A percentile compares a stretch with the other conserved stretches of the same genome.
phyloP scores from a whole-genome alignment of 192 early-diverging fungal species.

The Coemansia sp. region DNA sequence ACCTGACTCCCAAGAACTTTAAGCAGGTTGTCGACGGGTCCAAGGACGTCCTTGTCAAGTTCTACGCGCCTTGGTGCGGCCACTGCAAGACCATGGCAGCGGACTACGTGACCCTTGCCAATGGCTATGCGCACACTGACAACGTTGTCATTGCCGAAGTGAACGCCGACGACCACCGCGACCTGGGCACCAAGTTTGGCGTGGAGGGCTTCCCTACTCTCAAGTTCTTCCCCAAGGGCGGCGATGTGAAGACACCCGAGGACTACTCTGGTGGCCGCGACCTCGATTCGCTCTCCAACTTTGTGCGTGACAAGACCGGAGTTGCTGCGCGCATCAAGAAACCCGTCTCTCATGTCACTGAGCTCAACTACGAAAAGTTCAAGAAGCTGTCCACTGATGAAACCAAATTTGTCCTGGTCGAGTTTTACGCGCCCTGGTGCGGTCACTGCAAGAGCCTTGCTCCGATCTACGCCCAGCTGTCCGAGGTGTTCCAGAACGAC shows the following conservation, averaged over 20 bases:
- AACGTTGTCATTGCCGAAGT: conserved; percentile 90
- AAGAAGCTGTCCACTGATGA: conserved; percentile 73
- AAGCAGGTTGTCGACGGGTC: conserved; percentile 66
- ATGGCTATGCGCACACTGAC: conserved; percentile 71
- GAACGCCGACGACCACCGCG: conserved; percentile 84
- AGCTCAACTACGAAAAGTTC: conserved; percentile 76
- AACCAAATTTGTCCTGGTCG: conserved; percentile 79
- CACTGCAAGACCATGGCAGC: conserved; percentile 79
- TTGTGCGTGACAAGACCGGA: conserved; percentile 84
- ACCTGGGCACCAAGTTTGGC: conserved; percentile 75
- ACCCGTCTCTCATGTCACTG: conserved; percentile 64
- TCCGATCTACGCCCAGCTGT: conserved; percentile 91
- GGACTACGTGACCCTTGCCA: conserved; percentile 80
- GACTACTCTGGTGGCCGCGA: conserved; percentile 86
- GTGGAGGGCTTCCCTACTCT: conserved; percentile 88
- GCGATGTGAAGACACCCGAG: conserved; percentile 65
- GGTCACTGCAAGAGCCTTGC: conserved; percentile 84
- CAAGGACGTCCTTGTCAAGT: conserved; percentile 80
- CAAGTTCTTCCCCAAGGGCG: conserved; percentile 92
- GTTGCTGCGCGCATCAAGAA: conserved; percentile 70
- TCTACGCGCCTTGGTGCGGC: conserved; percentile 90
- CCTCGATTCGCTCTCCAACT: conserved; percentile 72
- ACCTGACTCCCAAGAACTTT: conserved; percentile 56
- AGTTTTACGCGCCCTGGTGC: conserved; percentile 94
- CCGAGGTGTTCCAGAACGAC: conserved; percentile 76